Conservation (phyloP, 1,284 basidiomycete genomes). For the Ustilago lituana region DNA sequence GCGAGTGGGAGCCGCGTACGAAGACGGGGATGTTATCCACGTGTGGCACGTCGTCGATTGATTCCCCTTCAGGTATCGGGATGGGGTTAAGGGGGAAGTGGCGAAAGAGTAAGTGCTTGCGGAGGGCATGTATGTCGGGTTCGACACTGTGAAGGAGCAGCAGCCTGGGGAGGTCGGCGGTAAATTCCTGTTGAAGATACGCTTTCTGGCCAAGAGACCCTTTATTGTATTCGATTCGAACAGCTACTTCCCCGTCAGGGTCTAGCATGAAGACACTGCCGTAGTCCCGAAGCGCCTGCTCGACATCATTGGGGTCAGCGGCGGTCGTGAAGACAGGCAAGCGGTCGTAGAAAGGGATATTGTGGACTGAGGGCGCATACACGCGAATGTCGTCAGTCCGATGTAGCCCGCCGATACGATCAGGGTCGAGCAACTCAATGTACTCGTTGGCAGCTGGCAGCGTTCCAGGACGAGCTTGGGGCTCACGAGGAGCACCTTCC, state of each 20-base stretch:
- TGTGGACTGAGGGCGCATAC: neutral
- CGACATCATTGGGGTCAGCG: neutral
- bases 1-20: neutral
- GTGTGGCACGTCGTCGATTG: slow-evolving; percentile 1
- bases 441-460: no score
- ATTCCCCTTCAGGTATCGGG: neutral
- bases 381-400: no score
- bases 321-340: slow-evolving; percentile 1
- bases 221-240: neutral
- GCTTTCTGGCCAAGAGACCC: no score
- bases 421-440: no score
- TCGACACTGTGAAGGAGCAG: neutral
- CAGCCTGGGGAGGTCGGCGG: neutral
- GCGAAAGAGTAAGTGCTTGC: neutral
- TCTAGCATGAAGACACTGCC: slow-evolving; percentile 1
- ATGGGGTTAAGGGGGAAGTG: no score
- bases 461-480: no score
- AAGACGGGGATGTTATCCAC: slow-evolving; percentile 5
- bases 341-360: no score
- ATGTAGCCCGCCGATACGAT: no score
- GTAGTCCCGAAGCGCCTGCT: slow-evolving; percentile 10
- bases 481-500: no score
- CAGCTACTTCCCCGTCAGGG: neutral
- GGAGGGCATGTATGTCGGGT: neutral
- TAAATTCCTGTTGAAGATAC: neutral